These are phyloP conservation scores for Coemansia aciculifera DNA, from an alignment of 192 early-diverging fungal species.

Conservation along the genomic window DNA sequence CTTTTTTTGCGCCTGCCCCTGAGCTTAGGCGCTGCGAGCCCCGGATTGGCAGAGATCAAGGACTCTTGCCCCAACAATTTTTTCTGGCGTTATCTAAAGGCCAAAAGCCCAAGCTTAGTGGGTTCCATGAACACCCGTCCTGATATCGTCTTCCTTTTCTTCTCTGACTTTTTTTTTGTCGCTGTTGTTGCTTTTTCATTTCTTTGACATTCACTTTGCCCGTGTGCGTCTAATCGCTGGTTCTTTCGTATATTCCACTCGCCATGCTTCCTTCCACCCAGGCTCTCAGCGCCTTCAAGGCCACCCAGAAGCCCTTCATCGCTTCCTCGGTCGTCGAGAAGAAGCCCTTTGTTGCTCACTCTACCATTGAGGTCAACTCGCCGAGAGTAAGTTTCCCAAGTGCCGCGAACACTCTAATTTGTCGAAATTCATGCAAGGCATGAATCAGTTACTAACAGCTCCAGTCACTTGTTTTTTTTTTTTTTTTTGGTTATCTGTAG, in stretches of 20 bases:
- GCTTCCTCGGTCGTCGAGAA: slow-evolving; percentile 51
- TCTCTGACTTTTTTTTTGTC: background rate
- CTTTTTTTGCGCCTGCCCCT: background rate
- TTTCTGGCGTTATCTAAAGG: background rate
- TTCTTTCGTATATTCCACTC: background rate
- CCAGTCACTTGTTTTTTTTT: background rate
- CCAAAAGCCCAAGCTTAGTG: background rate
- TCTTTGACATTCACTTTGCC: slow-evolving; percentile 12
- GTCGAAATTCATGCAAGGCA: background rate
- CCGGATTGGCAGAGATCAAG: slow-evolving; percentile 6
- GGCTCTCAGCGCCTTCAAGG: slow-evolving; percentile 54
- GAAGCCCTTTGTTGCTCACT: slow-evolving; percentile 49
- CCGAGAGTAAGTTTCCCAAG: slow-evolving; percentile 37
- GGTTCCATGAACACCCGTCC: background rate
- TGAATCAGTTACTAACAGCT: background rate
- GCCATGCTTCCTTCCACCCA: slow-evolving; percentile 41
- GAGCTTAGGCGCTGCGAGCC: background rate
- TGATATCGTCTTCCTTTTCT: background rate
- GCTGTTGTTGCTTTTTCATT: background rate
- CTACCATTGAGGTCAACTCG: slow-evolving; percentile 56
- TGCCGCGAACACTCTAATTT: background rate
- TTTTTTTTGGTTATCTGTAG: slow-evolving; percentile 23
- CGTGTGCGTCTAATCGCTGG: slow-evolving; percentile 11
- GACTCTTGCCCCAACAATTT: background rate
- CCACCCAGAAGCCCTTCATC: slow-evolving; percentile 48